Conservation (phyloP, 495 filamentous ascomycete species). For the Gamarada debralockiae region DNA sequence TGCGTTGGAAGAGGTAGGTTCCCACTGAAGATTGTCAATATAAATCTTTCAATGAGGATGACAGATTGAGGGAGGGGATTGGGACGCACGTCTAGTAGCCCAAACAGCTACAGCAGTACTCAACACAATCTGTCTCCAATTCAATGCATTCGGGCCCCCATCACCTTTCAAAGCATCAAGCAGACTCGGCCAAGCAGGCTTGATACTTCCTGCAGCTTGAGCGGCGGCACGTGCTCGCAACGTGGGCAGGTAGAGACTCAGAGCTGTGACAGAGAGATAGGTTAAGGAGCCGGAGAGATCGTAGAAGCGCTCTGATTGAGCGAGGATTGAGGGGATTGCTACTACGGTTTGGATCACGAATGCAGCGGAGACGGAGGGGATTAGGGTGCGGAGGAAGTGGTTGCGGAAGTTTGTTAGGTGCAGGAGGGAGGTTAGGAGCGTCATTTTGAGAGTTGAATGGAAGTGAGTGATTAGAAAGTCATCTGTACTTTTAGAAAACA, state of each 20-base stretch:
- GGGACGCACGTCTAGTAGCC: slow-evolving; percentile 49
- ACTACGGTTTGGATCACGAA: slow-evolving; percentile 51
- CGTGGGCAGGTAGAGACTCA: slow-evolving; percentile 55
- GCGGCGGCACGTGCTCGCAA: slow-evolving; percentile 45
- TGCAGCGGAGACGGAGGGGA: slow-evolving; percentile 53
- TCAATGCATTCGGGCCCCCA: slow-evolving; percentile 36
- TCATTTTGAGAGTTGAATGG: slow-evolving; percentile 38
- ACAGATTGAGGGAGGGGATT: neutral
- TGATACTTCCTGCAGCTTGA: slow-evolving; percentile 29
- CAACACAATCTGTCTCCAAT: slow-evolving; percentile 59
- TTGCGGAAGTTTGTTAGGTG: slow-evolving; percentile 51
- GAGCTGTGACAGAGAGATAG: slow-evolving; percentile 51
- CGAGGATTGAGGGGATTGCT: slow-evolving; percentile 54
- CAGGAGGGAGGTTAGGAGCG: slow-evolving; percentile 47
- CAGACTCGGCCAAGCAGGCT: slow-evolving; percentile 45
- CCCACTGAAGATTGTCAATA: slow-evolving; percentile 42
- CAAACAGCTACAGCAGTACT: slow-evolving; percentile 53
- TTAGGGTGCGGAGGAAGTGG: slow-evolving; percentile 55
- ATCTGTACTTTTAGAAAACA: too few relatives aligned
- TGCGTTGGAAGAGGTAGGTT: slow-evolving; percentile 52
- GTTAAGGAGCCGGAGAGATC: slow-evolving; percentile 61
- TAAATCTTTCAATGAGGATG: neutral
- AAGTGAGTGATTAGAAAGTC: neutral
- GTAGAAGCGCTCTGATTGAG: slow-evolving; percentile 58
- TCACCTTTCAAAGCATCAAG: slow-evolving; percentile 29